These are phyloP conservation scores for Rhexocercosporidium sp. DNA, from an alignment of 2,329 filamentous ascomycete species.

Conservation along the genomic window DNA sequence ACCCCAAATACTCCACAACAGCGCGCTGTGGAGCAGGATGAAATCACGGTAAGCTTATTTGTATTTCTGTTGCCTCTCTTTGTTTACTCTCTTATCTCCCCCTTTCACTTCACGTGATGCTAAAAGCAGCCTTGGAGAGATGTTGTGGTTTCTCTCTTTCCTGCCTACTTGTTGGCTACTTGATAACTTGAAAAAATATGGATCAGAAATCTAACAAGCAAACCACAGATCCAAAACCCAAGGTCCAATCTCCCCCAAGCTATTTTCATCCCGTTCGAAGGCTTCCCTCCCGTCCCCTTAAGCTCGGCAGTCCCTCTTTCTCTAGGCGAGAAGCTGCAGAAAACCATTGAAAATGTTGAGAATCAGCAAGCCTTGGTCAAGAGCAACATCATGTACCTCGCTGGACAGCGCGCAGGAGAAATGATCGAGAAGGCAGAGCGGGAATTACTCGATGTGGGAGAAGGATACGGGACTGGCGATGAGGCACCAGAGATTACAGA, in stretches of 20 bases:
- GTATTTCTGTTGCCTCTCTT: background rate
- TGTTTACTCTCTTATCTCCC: background rate
- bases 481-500: background rate
- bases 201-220: background rate
- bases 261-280: constrained; percentile 37
- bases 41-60: constrained; percentile 4
- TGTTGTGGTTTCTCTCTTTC: background rate
- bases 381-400: constrained; percentile 30
- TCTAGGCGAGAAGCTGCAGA: constrained; percentile 24
- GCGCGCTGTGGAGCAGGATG: background rate
- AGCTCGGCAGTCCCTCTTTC: constrained; percentile 1
- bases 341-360: constrained; percentile 31
- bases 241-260: constrained; percentile 17
- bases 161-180: background rate
- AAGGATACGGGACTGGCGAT: constrained; percentile 9
- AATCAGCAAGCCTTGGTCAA: constrained; percentile 35
- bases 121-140: background rate
- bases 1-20: background rate
- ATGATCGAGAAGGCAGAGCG: constrained; percentile 21
- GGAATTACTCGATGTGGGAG: constrained; percentile 23
- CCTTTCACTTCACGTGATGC: background rate
- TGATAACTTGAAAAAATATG: background rate
- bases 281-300: constrained; percentile 18
- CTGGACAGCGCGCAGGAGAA: constrained; percentile 20
- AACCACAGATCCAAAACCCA: constrained; percentile 11